Evolutionary conservation across 1,284 basidiomycete species (phyloP), one percentile per base, ranked within the genome.

Genomic region (Apiotrichum veenhuisii): DNA sequence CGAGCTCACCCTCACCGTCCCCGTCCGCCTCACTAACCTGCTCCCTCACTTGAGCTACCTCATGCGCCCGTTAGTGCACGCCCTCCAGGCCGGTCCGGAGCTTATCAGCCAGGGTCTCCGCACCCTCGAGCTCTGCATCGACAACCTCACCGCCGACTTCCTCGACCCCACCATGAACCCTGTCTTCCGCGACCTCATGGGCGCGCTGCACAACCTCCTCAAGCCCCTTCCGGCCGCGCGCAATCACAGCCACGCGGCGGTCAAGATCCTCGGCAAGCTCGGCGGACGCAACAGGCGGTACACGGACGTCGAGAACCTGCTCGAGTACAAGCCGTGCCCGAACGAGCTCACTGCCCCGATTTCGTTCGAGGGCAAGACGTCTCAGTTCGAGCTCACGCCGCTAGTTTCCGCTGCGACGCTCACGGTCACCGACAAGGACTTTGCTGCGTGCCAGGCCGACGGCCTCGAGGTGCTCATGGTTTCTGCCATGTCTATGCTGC

Each of bases 141-240:
- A 99, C 80, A 99, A 98, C 71, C 82, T 99, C 25, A 98, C 94
- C 0, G 92, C 94, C 20, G 96, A 98, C 74, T 99, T 98, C 81
- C 82, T 99, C 27, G 96, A 98, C 69, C 97, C 96, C 0, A 96
- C 94, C 2, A 85, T 99, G 71, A 90, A 87, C 61, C 92, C 91
- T 0, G 91, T 97, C 37, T 81, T 96, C 45, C 83, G 92, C 45
- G 94, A 98, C 64, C 82, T 99, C 59, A 98, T 96, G 91, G 88
- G 89, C 61, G 95, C 94, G 0, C 81, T 98, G 23, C 91, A 95
- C 74, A 87, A 85, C 63, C 87, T 94, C 68, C 80, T 99, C 43
- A 91, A 89, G 71, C 96, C 96, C 0, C 79, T 93, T 15, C 96
- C 96, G 2, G 87, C 89, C 53, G 90, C 87, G 67, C 91, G 97